A percentile compares a stretch with the other conserved stretches of the same genome.
These are phyloP conservation scores for Xylaria digitata DNA, from an alignment of 2,329 filamentous ascomycete species.

Conservation along the genomic window DNA sequence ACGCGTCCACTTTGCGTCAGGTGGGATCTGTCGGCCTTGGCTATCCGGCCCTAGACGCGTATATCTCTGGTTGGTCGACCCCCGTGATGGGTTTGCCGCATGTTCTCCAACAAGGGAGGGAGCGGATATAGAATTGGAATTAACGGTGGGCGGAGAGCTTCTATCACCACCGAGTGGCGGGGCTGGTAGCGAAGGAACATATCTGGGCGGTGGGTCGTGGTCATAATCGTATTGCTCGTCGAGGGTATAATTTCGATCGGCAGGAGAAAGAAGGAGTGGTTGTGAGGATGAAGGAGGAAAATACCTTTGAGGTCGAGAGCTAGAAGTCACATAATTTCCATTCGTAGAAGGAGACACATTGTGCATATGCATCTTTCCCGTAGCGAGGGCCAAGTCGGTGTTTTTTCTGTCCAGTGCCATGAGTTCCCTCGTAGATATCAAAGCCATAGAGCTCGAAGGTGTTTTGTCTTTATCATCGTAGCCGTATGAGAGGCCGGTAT, in stretches of 20 bases:
- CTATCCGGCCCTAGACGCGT: constrained; percentile 66
- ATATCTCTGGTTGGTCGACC: constrained; percentile 40
- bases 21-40: constrained; percentile 65
- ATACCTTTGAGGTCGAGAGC: constrained; percentile 51
- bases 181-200: constrained; percentile 53
- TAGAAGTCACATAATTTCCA: constrained; percentile 53
- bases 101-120: constrained; percentile 43
- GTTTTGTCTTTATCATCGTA: constrained; percentile 52
- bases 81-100: constrained; percentile 23
- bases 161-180: constrained; percentile 42
- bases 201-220: constrained; percentile 55
- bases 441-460: constrained; percentile 53
- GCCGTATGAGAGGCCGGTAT: constrained; percentile 51
- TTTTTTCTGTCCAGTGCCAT: constrained; percentile 58
- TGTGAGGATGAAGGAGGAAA: constrained; percentile 52
- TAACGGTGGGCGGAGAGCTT: constrained; percentile 47
- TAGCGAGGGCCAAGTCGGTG: constrained; percentile 56
- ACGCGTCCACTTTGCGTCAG: constrained; percentile 70
- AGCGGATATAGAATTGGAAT: constrained; percentile 44
- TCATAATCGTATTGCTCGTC: constrained; percentile 42
- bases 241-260: constrained; percentile 42
- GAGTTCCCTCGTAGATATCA: constrained; percentile 67
- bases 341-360: constrained; percentile 41
- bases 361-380: constrained; percentile 57
- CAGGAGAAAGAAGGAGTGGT: constrained; percentile 52